These are phyloP conservation scores for Dactylellina haptotyla DNA, from an alignment of 2,329 filamentous ascomycete species.

Conservation along the genomic window DNA sequence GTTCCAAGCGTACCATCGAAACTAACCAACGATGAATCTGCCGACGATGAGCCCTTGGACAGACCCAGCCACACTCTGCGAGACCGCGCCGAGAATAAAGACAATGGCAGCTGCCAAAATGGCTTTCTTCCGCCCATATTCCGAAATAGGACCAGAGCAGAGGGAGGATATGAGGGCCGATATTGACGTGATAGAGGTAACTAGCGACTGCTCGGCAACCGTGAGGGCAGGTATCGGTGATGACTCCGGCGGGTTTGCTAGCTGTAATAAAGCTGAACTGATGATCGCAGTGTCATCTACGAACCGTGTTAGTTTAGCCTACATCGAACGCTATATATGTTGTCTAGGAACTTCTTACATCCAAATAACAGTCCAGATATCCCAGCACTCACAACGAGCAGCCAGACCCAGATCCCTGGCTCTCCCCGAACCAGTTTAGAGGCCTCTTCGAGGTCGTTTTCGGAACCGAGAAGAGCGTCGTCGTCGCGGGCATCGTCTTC, in stretches of 20 bases:
- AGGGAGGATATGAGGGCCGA: conserved; percentile 74
- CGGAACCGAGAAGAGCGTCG: conserved; percentile 48
- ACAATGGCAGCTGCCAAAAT: conserved; percentile 73
- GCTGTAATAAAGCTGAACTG: conserved; percentile 73
- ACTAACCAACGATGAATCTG: conserved; percentile 69
- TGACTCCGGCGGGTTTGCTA: conserved; percentile 69
- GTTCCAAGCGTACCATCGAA: background rate
- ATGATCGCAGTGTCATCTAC: conserved; percentile 75
- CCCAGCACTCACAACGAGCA: conserved; percentile 72
- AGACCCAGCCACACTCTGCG: conserved; percentile 70
- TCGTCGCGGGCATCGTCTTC: conserved; percentile 39
- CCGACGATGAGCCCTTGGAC: conserved; percentile 75
- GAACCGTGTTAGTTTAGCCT: conserved; percentile 1
- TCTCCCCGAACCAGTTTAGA: conserved; percentile 41
- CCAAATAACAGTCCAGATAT: conserved; percentile 76
- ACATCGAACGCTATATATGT: background rate
- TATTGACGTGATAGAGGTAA: conserved; percentile 75
- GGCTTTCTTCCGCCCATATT: conserved; percentile 70
- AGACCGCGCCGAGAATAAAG: conserved; percentile 74
- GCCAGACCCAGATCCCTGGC: conserved; percentile 63
- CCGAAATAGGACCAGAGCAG: conserved; percentile 72
- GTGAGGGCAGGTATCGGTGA: conserved; percentile 65
- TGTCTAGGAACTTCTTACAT: conserved; percentile 64
- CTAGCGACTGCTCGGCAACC: conserved; percentile 74
- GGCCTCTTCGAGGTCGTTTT: conserved; percentile 45